Conservation (phyloP, 2,329 filamentous ascomycete genomes). For the Claviceps lovelessii region DNA sequence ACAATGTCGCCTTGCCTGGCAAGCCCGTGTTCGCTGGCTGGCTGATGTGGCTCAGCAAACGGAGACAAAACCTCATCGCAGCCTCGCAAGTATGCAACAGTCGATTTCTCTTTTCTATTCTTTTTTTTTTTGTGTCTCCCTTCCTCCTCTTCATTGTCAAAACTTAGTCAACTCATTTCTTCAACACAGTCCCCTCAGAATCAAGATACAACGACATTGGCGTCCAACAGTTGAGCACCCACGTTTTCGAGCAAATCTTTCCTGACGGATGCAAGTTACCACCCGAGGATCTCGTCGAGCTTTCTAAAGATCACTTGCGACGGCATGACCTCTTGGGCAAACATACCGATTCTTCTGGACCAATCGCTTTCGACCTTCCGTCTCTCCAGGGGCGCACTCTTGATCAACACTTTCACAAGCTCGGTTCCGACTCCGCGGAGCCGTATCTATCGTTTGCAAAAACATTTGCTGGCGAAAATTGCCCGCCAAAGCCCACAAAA, state of each 20-base stretch:
- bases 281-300: conserved; percentile 57
- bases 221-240: conserved; percentile 78
- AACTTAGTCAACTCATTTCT: background rate
- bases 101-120: background rate
- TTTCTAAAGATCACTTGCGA: conserved; percentile 68
- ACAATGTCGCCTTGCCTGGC: conserved; percentile 22
- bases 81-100: conserved; percentile 27
- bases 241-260: conserved; percentile 77
- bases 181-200: conserved; percentile 29
- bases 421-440: conserved; percentile 76
- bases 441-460: conserved; percentile 68
- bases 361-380: conserved; percentile 79
- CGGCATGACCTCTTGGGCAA: conserved; percentile 84
- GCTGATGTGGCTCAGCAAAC: conserved; percentile 19
- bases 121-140: background rate
- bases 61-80: conserved; percentile 10
- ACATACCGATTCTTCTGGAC: conserved; percentile 60
- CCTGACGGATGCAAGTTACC: conserved; percentile 39
- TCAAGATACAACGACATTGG: conserved; percentile 83
- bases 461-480: conserved; percentile 49
- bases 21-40: conserved; percentile 30
- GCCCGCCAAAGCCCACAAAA: conserved; percentile 46
- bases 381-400: conserved; percentile 62
- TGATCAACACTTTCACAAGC: conserved; percentile 85
- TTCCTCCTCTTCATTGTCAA: too few species aligned